phyloP scores from a whole-genome alignment of 106 monocot species.

The Platanthera zijinensis region DNA sequence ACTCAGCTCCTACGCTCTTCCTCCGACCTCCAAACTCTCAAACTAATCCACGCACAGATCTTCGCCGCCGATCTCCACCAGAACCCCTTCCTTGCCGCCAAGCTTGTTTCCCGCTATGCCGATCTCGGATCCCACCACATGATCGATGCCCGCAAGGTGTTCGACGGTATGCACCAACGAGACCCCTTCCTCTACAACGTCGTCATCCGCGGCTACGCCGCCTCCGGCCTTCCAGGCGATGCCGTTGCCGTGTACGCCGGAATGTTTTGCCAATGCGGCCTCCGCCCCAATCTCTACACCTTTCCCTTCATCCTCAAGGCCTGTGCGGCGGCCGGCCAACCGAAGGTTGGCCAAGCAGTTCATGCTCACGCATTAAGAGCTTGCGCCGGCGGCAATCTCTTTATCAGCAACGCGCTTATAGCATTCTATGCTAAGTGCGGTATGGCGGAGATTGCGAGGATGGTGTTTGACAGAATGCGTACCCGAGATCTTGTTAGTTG shows the following conservation, averaged over 20 bases:
- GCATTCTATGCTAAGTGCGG: conserved; percentile 29
- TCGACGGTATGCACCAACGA: conserved; percentile 20
- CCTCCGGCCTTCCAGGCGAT: conserved; percentile 12
- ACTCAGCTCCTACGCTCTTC: conserved; percentile 16
- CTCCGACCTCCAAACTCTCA: conserved; percentile 1
- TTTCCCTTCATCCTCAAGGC: conserved; percentile 48
- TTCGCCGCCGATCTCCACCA: conserved; percentile 12
- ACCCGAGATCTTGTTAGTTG: conserved; percentile 38
- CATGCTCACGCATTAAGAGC: conserved; percentile 23
- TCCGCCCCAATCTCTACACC: conserved; percentile 36
- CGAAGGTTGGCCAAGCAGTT: conserved; percentile 12
- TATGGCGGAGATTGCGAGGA: conserved; percentile 14
- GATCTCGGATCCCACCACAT: conserved; percentile 4
- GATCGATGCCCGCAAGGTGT: conserved; percentile 25
- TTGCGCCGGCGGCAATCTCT: conserved; percentile 22
- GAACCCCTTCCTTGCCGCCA: conserved; percentile 31
- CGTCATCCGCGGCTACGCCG: conserved; percentile 27
- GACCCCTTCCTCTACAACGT: conserved; percentile 46
- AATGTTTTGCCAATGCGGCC: conserved; percentile 4
- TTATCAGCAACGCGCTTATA: conserved; percentile 38
- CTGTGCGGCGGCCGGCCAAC: conserved; percentile 7
- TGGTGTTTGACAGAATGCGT: conserved; percentile 31
- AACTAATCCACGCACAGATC: conserved; percentile 37
- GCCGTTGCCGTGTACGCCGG: conserved; percentile 17
- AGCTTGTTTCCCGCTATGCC: conserved; percentile 33